A percentile compares a stretch with the other conserved stretches of the same genome.
Evolutionary conservation across 179 eudicot species (phyloP).

Genomic region (Camellia oleifera): DNA sequence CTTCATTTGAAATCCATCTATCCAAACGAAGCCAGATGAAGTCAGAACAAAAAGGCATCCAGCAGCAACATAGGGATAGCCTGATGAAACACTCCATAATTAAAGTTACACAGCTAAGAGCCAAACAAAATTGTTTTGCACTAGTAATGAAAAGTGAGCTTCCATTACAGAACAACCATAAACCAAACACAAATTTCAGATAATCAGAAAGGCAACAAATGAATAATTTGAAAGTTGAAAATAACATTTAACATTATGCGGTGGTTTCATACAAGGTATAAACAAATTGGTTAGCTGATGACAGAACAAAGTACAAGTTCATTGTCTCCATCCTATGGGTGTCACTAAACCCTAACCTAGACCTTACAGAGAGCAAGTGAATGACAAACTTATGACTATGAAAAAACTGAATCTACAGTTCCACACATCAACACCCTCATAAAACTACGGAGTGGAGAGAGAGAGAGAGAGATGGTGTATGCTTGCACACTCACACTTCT

Average conservation of each 20-base stretch:
- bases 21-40: no score
- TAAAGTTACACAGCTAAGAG: no score
- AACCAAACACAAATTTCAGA: no score
- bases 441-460: background rate
- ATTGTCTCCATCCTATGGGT: constrained; percentile 2
- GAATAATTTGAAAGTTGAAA: background rate
- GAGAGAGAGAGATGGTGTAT: background rate
- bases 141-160: no score
- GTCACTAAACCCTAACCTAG: constrained; percentile 4
- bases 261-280: constrained; percentile 11
- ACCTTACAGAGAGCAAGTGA: background rate
- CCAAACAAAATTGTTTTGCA: no score
- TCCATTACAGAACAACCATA: no score
- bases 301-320: background rate
- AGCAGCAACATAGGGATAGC: no score
- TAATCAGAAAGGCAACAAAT: no score
- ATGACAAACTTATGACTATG: background rate
- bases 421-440: background rate
- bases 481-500: background rate
- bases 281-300: constrained; percentile 15
- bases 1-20: no score
- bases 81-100: no score
- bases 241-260: background rate
- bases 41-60: no score
- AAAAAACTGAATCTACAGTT: background rate